Percentiles rank a stretch among this genome's conserved stretches.
phyloP scores from a whole-genome alignment of 2,329 filamentous ascomycete genomes.

The Ambrosiella cleistominuta region DNA sequence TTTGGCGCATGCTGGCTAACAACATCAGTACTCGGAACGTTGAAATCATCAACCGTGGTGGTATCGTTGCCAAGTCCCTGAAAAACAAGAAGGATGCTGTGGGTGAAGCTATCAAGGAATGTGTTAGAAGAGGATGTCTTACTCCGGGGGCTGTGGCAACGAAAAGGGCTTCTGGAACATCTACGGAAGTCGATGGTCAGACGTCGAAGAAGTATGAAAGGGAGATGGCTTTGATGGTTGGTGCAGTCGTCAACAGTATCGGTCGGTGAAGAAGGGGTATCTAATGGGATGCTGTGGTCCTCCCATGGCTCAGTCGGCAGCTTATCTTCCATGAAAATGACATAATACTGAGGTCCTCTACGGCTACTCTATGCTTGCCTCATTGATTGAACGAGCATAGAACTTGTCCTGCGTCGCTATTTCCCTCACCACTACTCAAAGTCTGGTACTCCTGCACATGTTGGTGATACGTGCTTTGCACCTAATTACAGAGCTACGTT shows the following conservation, averaged over 20 bases:
- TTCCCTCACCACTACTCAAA: neutral
- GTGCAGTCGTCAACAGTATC: constrained; percentile 50
- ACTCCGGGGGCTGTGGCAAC: constrained; percentile 37
- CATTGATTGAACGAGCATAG: too few relatives aligned
- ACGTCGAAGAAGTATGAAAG: constrained; percentile 56
- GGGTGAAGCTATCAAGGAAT: constrained; percentile 61
- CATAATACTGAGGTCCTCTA: too few relatives aligned
- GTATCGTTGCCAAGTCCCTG: constrained; percentile 67
- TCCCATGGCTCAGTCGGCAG: too few relatives aligned
- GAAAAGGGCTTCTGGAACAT: constrained; percentile 14
- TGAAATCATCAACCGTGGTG: constrained; percentile 68
- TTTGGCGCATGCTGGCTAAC: constrained; percentile 78
- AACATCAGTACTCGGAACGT: constrained; percentile 60
- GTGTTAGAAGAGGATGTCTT: constrained; percentile 61
- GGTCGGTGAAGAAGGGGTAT: constrained; percentile 16
- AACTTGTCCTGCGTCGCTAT: too few relatives aligned
- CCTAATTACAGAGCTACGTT: neutral
- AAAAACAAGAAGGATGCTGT: constrained; percentile 58
- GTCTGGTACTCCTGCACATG: neutral
- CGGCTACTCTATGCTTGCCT: too few relatives aligned
- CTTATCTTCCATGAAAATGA: too few relatives aligned
- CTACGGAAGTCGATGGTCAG: constrained; percentile 18
- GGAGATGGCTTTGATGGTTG: constrained; percentile 88
- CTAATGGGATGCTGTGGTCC: neutral
- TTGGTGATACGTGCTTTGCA: neutral